Percentiles rank a stretch among this genome's conserved stretches.
Evolutionary conservation across 108 stramenopile genomes (phyloP).

Genomic region (Nannochloropsis granulata): DNA sequence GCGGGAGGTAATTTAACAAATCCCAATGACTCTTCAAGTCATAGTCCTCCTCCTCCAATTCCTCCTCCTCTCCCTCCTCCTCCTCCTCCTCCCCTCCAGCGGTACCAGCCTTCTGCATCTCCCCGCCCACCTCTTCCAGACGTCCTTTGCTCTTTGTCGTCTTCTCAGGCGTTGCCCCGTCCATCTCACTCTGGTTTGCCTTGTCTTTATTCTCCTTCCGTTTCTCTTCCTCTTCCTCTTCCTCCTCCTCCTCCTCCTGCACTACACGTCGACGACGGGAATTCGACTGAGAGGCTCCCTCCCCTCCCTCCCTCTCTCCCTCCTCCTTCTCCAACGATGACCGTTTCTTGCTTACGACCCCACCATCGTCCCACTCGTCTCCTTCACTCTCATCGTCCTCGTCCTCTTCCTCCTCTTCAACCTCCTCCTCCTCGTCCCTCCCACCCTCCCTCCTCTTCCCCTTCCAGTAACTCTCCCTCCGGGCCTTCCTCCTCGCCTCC

Average conservation of each 20-base stretch:
- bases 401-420: neutral
- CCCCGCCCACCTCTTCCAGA: neutral
- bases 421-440: neutral
- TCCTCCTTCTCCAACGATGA: slow-evolving; percentile 4
- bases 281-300: neutral
- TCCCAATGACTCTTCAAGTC: slow-evolving; percentile 21
- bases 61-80: neutral
- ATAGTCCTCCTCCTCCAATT: neutral
- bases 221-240: neutral
- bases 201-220: neutral
- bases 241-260: neutral
- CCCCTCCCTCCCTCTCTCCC: neutral
- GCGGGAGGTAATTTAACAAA: slow-evolving; percentile 16
- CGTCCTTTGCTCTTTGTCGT: neutral
- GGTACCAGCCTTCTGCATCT: neutral
- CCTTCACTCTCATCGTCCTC: slow-evolving; percentile 4
- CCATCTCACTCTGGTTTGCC: too few species aligned
- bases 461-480: neutral
- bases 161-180: too few species aligned
- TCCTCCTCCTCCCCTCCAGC: neutral
- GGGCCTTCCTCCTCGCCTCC: neutral
- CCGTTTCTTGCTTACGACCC: neutral
- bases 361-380: neutral
- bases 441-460: slow-evolving; percentile 1
- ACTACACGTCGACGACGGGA: neutral